Evolutionary conservation across 2,329 filamentous ascomycete genomes (phyloP).

Genomic region (Fusarium lyarnte): DNA sequence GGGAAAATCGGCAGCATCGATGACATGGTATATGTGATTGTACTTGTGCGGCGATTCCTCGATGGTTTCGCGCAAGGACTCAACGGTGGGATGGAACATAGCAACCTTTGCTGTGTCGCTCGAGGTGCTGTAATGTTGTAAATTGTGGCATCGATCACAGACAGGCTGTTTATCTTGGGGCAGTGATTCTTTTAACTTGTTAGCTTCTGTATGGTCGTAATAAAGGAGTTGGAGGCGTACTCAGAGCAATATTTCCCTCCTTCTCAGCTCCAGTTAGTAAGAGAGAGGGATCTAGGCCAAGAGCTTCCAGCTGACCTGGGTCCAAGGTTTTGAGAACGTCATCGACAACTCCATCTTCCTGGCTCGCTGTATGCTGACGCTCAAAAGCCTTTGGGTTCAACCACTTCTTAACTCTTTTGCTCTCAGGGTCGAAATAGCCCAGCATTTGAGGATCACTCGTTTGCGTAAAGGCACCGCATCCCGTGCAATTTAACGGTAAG

Average conservation of each 20-base stretch:
- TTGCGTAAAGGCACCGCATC: slow-evolving; percentile 73
- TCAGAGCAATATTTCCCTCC: slow-evolving; percentile 30
- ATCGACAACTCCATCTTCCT: slow-evolving; percentile 60
- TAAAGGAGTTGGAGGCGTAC: slow-evolving; percentile 3
- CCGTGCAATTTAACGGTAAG: slow-evolving; percentile 68
- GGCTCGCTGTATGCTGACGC: slow-evolving; percentile 19
- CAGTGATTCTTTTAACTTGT: slow-evolving; percentile 21
- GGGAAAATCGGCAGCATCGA: slow-evolving; percentile 96
- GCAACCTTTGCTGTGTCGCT: slow-evolving; percentile 56
- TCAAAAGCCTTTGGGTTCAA: slow-evolving; percentile 39
- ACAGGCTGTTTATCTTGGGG: slow-evolving; percentile 61
- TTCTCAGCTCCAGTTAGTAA: slow-evolving; percentile 47
- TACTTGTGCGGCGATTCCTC: slow-evolving; percentile 87
- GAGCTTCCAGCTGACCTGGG: slow-evolving; percentile 52
- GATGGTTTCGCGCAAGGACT: slow-evolving; percentile 84
- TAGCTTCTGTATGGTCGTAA: neutral
- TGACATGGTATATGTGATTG: slow-evolving; percentile 94
- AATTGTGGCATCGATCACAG: slow-evolving; percentile 87
- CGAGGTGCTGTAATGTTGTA: slow-evolving; percentile 79
- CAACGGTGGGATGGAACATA: slow-evolving; percentile 82
- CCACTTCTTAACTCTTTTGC: slow-evolving; percentile 62
- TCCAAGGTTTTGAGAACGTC: slow-evolving; percentile 57
- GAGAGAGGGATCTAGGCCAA: slow-evolving; percentile 57
- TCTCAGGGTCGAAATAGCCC: slow-evolving; percentile 64
- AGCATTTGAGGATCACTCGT: slow-evolving; percentile 60